Base-by-base conservation (phyloP, 1,284 basidiomycete species). In the Sporisorium exsertum region DNA sequence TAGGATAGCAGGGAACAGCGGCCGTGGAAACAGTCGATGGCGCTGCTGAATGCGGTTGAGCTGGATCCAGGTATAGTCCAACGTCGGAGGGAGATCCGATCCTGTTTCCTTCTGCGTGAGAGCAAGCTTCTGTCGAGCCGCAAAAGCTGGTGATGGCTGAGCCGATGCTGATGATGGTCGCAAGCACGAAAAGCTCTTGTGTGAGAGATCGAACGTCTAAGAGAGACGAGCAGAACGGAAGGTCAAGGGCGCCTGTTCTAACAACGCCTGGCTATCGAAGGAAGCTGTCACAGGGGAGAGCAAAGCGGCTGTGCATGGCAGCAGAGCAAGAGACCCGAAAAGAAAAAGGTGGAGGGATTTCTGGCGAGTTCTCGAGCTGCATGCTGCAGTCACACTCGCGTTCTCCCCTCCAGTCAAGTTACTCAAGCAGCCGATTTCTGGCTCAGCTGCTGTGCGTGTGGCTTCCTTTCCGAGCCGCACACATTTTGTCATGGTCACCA, bases 311-410 rank as follows among this genome's bases (percentile, higher is more conserved):
- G 47, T 32, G 47, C 47, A 32, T 26, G 46, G 46, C 26, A 27
- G 45, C 46, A 47, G 46, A 47, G 47, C 15, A 40, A 8, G 5
- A 40, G 13, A 40, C 9, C 4, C 4, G 5, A 22, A 20, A 20
- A 50, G 12, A 50, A 33, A 50, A 50, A 50, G 49, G 49, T 32
- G 49, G 49, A 50, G 49, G 49, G 18, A 29, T 10, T 50, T 16
- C 27, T 50, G 6, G 24, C 22, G 24, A 47, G 1, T n/a, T 43
- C 40, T n/a, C 9, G 37, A 40, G 37, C n/a, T 43, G 40, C 18
- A 43, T 40, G 37, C 4, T 43, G 40, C n/a, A 40, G 37, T 40
- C 37, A n/a, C n/a, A n/a, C n/a, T n/a, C n/a, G n/a, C n/a, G n/a
- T n/a, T n/a, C n/a, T n/a, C n/a, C n/a, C n/a, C n/a, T n/a, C n/a